These are phyloP conservation scores for Talaromyces sp. DNA, from an alignment of 2,329 filamentous ascomycete species.

Conservation along the genomic window DNA sequence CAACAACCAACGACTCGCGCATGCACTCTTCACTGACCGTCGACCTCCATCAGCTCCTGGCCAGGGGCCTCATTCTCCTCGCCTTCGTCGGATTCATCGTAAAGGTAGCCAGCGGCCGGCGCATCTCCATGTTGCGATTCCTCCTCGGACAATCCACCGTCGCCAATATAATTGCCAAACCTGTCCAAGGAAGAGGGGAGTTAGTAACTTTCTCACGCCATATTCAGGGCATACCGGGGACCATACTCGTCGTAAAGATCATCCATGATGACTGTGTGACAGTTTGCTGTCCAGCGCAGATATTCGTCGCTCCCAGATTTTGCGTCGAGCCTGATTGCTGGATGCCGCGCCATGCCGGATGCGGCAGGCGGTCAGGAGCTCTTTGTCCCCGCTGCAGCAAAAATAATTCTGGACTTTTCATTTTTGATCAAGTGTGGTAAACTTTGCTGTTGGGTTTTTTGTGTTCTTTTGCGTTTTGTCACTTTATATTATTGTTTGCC, in stretches of 20 bases:
- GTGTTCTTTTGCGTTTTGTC: background rate
- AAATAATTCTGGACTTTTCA: background rate
- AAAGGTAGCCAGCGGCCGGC: conserved; percentile 73
- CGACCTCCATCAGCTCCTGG: conserved; percentile 89
- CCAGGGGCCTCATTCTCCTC: conserved; percentile 59
- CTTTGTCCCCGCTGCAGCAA: background rate
- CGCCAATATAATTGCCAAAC: conserved; percentile 98
- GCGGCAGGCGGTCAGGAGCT: conserved; percentile 7
- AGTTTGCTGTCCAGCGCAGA: background rate
- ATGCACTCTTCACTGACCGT: conserved; percentile 52
- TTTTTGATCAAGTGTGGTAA: too few relatives aligned
- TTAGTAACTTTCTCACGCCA: background rate
- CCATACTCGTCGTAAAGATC: conserved; percentile 91
- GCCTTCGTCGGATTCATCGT: conserved; percentile 57
- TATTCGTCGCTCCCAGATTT: background rate
- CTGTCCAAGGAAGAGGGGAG: conserved; percentile 39
- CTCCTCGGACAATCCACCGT: conserved; percentile 83
- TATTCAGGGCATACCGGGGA: background rate
- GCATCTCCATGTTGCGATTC: conserved; percentile 71
- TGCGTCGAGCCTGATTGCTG: background rate
- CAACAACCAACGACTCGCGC: conserved; percentile 19
- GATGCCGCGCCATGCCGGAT: background rate
- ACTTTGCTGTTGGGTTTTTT: too few relatives aligned
- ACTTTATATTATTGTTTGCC: background rate
- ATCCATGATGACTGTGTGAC: conserved; percentile 59